phyloP scores from a whole-genome alignment of 768 basidiomycete genomes.

The Amanita pseudoporphyria region DNA sequence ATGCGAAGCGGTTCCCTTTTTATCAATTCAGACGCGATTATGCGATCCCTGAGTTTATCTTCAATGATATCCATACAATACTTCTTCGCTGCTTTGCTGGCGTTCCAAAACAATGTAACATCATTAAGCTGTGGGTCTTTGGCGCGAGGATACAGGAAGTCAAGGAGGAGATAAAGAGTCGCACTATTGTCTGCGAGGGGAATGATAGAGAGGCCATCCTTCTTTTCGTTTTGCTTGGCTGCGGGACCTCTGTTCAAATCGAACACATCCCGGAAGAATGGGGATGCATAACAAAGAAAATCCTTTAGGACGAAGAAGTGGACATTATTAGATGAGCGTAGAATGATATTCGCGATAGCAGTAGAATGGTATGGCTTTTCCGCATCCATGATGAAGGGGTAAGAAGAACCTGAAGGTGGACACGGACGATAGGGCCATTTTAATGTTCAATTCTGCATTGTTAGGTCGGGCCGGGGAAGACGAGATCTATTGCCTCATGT shows the following conservation, averaged over 20 bases:
- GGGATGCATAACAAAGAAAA: constrained; percentile 20
- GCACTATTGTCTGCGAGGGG: constrained; percentile 10
- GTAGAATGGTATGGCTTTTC: neutral
- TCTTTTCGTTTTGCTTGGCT: neutral
- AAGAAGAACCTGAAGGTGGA: too few species aligned
- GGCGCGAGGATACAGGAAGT: constrained; percentile 1
- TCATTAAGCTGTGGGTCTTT: neutral
- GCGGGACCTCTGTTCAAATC: constrained; percentile 11
- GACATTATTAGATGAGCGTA: constrained; percentile 20
- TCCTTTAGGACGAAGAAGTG: constrained; percentile 20
- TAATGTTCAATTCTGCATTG: too few species aligned
- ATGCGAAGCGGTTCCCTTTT: neutral
- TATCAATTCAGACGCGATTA: neutral
- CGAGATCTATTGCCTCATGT: too few species aligned
- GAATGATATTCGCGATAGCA: constrained; percentile 15
- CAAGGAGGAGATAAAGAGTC: constrained; percentile 9
- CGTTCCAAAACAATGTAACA: neutral
- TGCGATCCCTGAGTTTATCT: neutral
- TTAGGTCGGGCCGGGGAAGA: too few species aligned
- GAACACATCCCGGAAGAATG: constrained; percentile 23
- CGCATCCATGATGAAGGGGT: too few species aligned
- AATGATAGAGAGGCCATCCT: constrained; percentile 5
- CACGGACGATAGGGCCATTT: too few species aligned
- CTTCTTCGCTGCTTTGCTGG: constrained; percentile 2
- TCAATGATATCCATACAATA: constrained; percentile 5